Percentiles rank a stretch among this genome's conserved stretches.
Evolutionary conservation across 2,329 filamentous ascomycete genomes (phyloP).

Genomic region (Colletotrichum godetiae): DNA sequence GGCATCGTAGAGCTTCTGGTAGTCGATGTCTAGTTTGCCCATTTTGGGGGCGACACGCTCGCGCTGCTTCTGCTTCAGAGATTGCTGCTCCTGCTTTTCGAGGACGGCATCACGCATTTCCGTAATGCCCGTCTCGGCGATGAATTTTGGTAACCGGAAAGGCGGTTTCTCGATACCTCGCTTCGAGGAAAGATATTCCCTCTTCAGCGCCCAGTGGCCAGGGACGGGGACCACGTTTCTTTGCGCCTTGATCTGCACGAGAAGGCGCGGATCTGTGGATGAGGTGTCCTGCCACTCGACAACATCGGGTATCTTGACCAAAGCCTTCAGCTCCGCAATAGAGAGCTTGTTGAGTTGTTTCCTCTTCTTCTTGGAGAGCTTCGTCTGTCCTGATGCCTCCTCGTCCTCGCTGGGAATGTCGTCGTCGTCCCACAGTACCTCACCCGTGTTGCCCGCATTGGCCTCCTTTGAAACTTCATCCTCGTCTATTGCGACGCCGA

Average conservation of each 20-base stretch:
- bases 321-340: constrained; percentile 92
- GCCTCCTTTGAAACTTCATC: constrained; percentile 73
- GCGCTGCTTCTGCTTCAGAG: constrained; percentile 93
- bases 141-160: constrained; percentile 94
- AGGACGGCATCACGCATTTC: constrained; percentile 98
- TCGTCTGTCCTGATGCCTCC: constrained; percentile 70
- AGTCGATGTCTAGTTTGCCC: constrained; percentile 97
- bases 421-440: constrained; percentile 85
- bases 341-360: constrained; percentile 93
- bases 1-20: constrained; percentile 97
- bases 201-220: constrained; percentile 93
- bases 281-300: constrained; percentile 98
- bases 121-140: constrained; percentile 95
- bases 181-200: constrained; percentile 97
- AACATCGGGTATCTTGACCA: constrained; percentile 90
- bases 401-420: constrained; percentile 90
- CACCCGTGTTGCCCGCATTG: constrained; percentile 80
- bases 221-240: constrained; percentile 97
- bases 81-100: constrained; percentile 94
- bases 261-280: constrained; percentile 85
- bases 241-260: constrained; percentile 95
- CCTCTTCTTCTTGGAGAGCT: constrained; percentile 92
- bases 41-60: constrained; percentile 96
- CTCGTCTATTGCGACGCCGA: constrained; percentile 73
- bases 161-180: constrained; percentile 95